These are phyloP conservation scores for Pisolithus albus DNA, from an alignment of 768 basidiomycete genomes.

Conservation along the genomic window DNA sequence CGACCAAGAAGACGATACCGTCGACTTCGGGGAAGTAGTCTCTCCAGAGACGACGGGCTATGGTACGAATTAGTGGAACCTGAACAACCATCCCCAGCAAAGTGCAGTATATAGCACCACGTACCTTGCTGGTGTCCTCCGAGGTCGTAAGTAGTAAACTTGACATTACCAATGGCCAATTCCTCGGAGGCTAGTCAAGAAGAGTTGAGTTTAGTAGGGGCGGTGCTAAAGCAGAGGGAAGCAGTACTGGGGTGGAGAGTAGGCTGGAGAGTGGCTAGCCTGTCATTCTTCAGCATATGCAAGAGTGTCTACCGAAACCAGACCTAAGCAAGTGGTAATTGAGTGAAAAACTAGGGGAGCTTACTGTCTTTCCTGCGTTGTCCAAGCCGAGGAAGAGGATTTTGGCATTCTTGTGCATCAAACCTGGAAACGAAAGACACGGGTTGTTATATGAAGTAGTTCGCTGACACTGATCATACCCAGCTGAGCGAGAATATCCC, in stretches of 20 bases:
- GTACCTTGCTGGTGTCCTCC: slow-evolving; percentile 96
- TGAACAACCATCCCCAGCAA: slow-evolving; percentile 1
- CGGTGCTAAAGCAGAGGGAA: background rate
- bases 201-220: slow-evolving; percentile 2
- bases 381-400: slow-evolving; percentile 98
- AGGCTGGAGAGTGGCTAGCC: slow-evolving; percentile 94
- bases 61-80: background rate
- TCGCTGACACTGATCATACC: slow-evolving; percentile 44
- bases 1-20: slow-evolving; percentile 97
- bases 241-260: slow-evolving; percentile 95
- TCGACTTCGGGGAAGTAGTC: slow-evolving; percentile 99
- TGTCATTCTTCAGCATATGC: slow-evolving; percentile 99
- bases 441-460: slow-evolving; percentile 2
- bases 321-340: slow-evolving; percentile 4
- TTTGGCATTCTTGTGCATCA: slow-evolving; percentile 98
- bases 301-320: slow-evolving; percentile 63
- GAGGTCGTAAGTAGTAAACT: slow-evolving; percentile 97
- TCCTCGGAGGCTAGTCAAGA: slow-evolving; percentile 83
- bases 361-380: slow-evolving; percentile 97
- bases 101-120: slow-evolving; percentile 9
- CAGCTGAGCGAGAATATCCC: slow-evolving; percentile 89
- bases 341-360: slow-evolving; percentile 17
- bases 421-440: slow-evolving; percentile 40
- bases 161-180: slow-evolving; percentile 96
- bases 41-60: slow-evolving; percentile 96